A percentile compares a stretch with the other conserved stretches of the same genome.
phyloP scores from a whole-genome alignment of 2,329 filamentous ascomycete genomes.

The Alternaria sp. region DNA sequence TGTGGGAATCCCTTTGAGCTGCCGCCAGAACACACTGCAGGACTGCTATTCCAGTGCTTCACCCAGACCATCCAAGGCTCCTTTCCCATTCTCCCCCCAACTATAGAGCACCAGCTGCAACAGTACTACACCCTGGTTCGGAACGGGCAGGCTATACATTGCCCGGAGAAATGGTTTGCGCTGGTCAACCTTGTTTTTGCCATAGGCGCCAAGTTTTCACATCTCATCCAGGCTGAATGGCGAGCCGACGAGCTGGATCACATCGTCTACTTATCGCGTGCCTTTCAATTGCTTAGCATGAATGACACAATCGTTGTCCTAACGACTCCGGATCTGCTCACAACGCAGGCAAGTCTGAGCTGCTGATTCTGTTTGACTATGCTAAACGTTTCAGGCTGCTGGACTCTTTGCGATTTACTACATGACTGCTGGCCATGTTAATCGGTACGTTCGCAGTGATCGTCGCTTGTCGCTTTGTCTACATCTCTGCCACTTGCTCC shows the following conservation, averaged over 20 bases:
- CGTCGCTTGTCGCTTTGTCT: no score
- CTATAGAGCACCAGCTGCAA: constrained; percentile 9
- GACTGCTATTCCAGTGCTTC: constrained; percentile 35
- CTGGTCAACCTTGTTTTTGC: constrained; percentile 50
- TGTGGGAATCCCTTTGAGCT: constrained; percentile 10
- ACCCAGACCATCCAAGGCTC: constrained; percentile 36
- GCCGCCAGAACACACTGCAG: constrained; percentile 17
- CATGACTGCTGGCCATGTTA: constrained; percentile 44
- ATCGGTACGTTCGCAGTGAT: constrained; percentile 5
- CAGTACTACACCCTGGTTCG: constrained; percentile 11
- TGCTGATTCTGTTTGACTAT: constrained; percentile 6
- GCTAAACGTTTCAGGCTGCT: constrained; percentile 11
- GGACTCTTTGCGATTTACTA: constrained; percentile 47
- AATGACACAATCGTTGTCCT: constrained; percentile 28
- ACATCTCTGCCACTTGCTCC: no score
- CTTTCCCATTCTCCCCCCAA: constrained; percentile 24
- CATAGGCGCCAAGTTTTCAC: constrained; percentile 44
- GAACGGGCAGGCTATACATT: not conserved
- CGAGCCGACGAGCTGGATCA: constrained; percentile 32
- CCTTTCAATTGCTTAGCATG: constrained; percentile 14
- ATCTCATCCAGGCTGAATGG: constrained; percentile 31
- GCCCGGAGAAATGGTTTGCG: constrained; percentile 35
- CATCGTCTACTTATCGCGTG: constrained; percentile 39
- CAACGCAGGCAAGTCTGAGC: constrained; percentile 16
- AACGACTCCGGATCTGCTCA: constrained; percentile 26